Base-by-base conservation (phyloP, 2,329 filamentous ascomycete genomes). In the Ceratocystis destructans region DNA sequence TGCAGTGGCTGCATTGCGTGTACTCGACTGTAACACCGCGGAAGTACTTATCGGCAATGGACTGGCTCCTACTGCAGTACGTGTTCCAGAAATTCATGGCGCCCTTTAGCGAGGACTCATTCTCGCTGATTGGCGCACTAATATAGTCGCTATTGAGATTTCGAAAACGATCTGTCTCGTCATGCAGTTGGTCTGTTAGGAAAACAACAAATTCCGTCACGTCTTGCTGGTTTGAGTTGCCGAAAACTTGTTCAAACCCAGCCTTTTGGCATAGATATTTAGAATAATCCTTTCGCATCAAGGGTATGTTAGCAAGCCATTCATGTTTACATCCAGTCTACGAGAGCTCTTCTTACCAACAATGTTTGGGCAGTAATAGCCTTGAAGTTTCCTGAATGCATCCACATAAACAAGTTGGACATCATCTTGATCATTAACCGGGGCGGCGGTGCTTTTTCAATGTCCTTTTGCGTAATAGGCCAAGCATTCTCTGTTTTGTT, bases 201-300 rank as follows among this genome's bases (percentile, higher is more conserved):
- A 95, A 96, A 59, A 86, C 85, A 70, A 93, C 86, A 70, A 96
- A 96, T 72, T 97, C 94, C 70, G 92, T 88, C 1, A 91, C 88
- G 72, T 99, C 94, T 75, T 97, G 94, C 73, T 97, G 93, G 62
- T 84, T 78, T 28, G 80, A 79, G 50, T 89, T 87, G 15, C 87
- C 89, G 77, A 91, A 94, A 5, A 82, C 70, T 41, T 72, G 69
- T 62, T 71, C 66, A 45, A 69, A 66, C 63, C 68, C 66, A 55
- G 71, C 71, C 66, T 75, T 69, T 66, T 74, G 71, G 66, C 74
- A 76, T 7, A 78, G 68, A 66, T 77, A 72, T 41, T 72, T 70
- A 17, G 75, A 82, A 68, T 88, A 89, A 57, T 84, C 82, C 76
- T 88, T 55, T 62, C 5, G 25, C 17, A 20, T 55, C 15, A 25